Base-by-base conservation (phyloP, 192 early-diverging fungal genomes). In the Backusella liffmaniae region DNA sequence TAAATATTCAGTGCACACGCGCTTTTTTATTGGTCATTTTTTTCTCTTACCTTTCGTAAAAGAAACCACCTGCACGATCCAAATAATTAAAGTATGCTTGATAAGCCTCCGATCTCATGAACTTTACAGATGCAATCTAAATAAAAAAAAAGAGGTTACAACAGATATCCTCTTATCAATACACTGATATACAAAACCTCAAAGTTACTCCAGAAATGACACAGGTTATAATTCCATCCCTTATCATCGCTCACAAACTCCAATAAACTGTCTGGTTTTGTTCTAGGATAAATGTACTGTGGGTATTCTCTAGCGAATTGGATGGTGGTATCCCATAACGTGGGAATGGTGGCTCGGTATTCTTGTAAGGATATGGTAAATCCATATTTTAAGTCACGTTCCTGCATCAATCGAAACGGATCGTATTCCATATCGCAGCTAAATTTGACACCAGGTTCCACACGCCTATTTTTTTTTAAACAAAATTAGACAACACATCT, bases 131-230 rank as follows among this genome's bases (percentile, higher is more conserved):
- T 15, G 72, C 82, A 67, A 83, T 83, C 82, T 83, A 74, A 59
- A 21, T 6, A 41, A 35, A 65, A 70, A 6, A 67, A 30, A 46
- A 42, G 26, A 66, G 16, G 46, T 53, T 53, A 53, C n/a, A n/a
- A 53, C 49, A 18, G 16, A n/a, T 53, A 6, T 21, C 49, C 18
- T 51, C n/a, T 53, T 44, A 41, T 12, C 6, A 51, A 72, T 10
- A 13, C 8, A 10, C 10, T 30, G 21, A 23, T 15, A 30, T 80
- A 72, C 32, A 92, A 74, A 62, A 96, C 92, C 84, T 96, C 94
- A 86, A 96, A 95, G 79, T 95, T 96, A 73, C 89, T 91, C 95
- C 95, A 95, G 73, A 94, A 95, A 78, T 96, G 93, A 75, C 94
- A 81, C 49, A 86, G 80, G 79, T 94, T 94, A 76, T 93, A 94